Base-by-base conservation (phyloP, 768 basidiomycete species). In the Podaxis mareebaensis region DNA sequence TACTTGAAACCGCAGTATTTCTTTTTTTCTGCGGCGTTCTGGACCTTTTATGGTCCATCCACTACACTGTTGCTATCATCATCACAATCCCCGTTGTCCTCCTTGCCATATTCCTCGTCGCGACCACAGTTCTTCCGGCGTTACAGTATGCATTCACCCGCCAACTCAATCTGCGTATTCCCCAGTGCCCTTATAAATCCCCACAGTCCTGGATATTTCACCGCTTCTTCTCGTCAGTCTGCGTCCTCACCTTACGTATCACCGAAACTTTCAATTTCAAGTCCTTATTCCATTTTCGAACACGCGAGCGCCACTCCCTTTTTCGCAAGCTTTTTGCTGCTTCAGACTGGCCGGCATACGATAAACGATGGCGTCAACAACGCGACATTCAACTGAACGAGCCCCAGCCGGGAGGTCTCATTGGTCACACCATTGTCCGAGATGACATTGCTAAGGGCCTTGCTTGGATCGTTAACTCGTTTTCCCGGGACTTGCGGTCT, bases 151-250 rank as follows among this genome's bases (percentile, higher is more conserved):
- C 58, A 24, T 46, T 58, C 22, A 28, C 52, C 0, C 40, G 40
- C 4, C 57, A 56, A 26, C 30, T 40, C 30, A 44, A 51, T 26
- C 36, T 60, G 12, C 53, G 44, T 6, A 61, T 56, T n/a, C 48
- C 67, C 15, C 70, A 66, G 44, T 73, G 72, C 55, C 68, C 72
- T 11, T 73, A 69, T 64, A 74, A 73, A 63, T 74, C 73, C 4
- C 69, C 71, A 0, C 72, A 73, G 52, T 65, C 72, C 3, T 72
- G 73, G 72, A 59, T 67, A 4, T 72, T 71, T 56, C 60, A 64
- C 22, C 63, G 56, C 15, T 7, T 60, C 17, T 53, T 51, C 22
- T 65, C 66, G 15, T 44, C 58, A n/a, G 36, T 55, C 22, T 61
- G 44, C 53, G 42, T 54, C 46, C 11, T 38, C 58, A 20, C 48